Percentiles rank a stretch among this genome's conserved stretches.
Evolutionary conservation across 768 basidiomycete genomes (phyloP).

Genomic region (Boletales sp.): DNA sequence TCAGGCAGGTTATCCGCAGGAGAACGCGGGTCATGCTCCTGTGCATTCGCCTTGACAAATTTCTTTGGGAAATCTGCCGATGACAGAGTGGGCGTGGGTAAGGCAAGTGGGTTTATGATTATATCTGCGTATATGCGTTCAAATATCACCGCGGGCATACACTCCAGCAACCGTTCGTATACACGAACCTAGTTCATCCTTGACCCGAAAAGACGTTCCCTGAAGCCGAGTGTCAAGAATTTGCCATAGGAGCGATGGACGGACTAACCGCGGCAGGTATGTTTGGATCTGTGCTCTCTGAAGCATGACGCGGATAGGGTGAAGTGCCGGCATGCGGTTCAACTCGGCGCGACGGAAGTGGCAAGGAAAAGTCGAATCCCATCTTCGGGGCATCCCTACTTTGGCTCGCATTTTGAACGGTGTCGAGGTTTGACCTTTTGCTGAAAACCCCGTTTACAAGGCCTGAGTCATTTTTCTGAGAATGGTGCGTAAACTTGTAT

Average conservation of each 20-base stretch:
- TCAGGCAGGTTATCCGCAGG: neutral
- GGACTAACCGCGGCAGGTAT: slow-evolving; percentile 5
- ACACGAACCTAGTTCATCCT: slow-evolving; percentile 22
- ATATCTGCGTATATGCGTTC: slow-evolving; percentile 15
- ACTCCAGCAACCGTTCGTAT: slow-evolving; percentile 7
- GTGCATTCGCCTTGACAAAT: slow-evolving; percentile 3
- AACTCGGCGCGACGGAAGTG: slow-evolving; percentile 7
- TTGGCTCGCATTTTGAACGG: slow-evolving; percentile 6
- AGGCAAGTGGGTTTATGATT: neutral
- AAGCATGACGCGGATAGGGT: slow-evolving; percentile 1
- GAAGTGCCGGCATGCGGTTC: slow-evolving; percentile 13
- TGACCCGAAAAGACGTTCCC: slow-evolving; percentile 9
- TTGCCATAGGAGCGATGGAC: neutral
- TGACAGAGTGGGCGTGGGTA: neutral
- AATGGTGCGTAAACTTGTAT: slow-evolving; percentile 16
- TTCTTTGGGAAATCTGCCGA: slow-evolving; percentile 6
- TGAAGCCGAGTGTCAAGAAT: neutral
- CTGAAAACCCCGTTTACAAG: slow-evolving; percentile 3
- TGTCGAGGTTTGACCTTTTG: slow-evolving; percentile 9
- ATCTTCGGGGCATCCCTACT: slow-evolving; percentile 3
- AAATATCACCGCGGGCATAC: neutral
- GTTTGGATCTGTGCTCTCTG: slow-evolving; percentile 3
- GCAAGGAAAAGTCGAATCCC: slow-evolving; percentile 9
- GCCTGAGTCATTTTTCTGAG: slow-evolving; percentile 9
- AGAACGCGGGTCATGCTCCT: slow-evolving; percentile 1